Conservation (phyloP, 352 stramenopile genomes). For the Pythium folliculosum region DNA sequence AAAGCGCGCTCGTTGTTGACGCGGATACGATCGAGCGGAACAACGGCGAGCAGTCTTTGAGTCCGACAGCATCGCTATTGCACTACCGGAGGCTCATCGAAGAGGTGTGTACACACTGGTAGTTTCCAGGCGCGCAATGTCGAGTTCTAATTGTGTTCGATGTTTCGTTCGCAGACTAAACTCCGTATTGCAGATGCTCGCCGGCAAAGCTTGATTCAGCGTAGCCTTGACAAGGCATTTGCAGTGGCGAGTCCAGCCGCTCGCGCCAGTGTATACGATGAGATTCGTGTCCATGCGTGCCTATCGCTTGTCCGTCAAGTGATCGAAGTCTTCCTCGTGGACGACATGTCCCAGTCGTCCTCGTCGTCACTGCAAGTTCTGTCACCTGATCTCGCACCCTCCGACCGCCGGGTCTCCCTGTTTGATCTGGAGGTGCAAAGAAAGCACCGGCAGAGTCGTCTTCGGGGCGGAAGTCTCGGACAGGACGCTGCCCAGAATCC, state of each 20-base stretch:
- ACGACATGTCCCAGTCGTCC: slow-evolving; percentile 33
- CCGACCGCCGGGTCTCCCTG: slow-evolving; percentile 44
- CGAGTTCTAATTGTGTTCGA: background rate
- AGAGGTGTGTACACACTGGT: slow-evolving; percentile 30
- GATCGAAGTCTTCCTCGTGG: slow-evolving; percentile 61
- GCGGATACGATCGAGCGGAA: slow-evolving; percentile 9
- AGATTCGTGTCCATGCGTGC: slow-evolving; percentile 59
- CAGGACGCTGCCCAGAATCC: slow-evolving; percentile 3
- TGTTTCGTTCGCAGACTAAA: slow-evolving; percentile 22
- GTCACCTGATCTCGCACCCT: slow-evolving; percentile 45
- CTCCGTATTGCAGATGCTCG: slow-evolving; percentile 4
- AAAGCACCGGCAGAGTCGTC: slow-evolving; percentile 44
- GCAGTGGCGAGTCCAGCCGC: background rate
- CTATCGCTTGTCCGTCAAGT: slow-evolving; percentile 52
- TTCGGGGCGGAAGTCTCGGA: slow-evolving; percentile 35
- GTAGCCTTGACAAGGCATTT: slow-evolving; percentile 24
- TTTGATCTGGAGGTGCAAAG: slow-evolving; percentile 60
- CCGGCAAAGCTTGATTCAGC: slow-evolving; percentile 27
- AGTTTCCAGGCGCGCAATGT: background rate
- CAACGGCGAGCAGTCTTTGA: slow-evolving; percentile 25
- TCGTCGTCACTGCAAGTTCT: slow-evolving; percentile 35
- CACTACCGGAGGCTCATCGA: slow-evolving; percentile 51
- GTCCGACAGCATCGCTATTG: slow-evolving; percentile 43
- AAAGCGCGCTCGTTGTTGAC: slow-evolving; percentile 20
- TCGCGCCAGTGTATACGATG: slow-evolving; percentile 35